Evolutionary conservation across 495 filamentous ascomycete species (phyloP), one percentile per base, ranked within the genome.

Genomic region (Saxophila tyrrhenica): DNA sequence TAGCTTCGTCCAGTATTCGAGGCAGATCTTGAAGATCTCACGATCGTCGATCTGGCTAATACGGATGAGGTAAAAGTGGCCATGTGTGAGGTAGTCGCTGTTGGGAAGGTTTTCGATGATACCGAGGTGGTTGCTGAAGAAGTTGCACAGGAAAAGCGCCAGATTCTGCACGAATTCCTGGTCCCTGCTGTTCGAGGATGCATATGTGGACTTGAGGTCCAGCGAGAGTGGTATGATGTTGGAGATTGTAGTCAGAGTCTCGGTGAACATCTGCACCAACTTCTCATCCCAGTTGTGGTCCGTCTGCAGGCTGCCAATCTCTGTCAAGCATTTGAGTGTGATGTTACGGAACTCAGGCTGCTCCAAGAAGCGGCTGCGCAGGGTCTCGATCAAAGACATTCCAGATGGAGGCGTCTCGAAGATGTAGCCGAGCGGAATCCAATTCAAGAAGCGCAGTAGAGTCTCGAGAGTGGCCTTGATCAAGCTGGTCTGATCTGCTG

Each of bases 1-100:
- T 15, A 97, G 76, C 63, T 95, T 95, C 20, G 94, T 94, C 92
- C 92, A 99, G 70, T 99, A 99, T 62, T 99, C 92, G 47, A 99
- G 73, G 64, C 88, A 95, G 61, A 97, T 97, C 75, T 99, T 99
- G 78, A 99, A 99, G 55, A 99, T 92, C 65, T 99, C 92, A 48
- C 92, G 81, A 62, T 99, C 92, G 53, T 99, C 92, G 56, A 99
- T 97, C 67, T 97, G 94, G 29, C 88, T 95, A 62, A 99, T 94
- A 17, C 89, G 83, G 63, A 99, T 96, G 10, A 99, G 80, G 67
- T 99, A 99, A 71, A 91, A 96, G 69, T 99, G 92, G 20, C 86
- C 89, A 62, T 99, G 92, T 0, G 83, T 87, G 23, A 99, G 82
- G 66, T 86, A 97, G 60, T 97, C 92, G 58, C 83, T 81, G 67